Percentiles rank a stretch among this genome's conserved stretches.
Evolutionary conservation across 1,139 yeast genomes (phyloP).

Genomic region (Wickerhamiella infanticola): DNA sequence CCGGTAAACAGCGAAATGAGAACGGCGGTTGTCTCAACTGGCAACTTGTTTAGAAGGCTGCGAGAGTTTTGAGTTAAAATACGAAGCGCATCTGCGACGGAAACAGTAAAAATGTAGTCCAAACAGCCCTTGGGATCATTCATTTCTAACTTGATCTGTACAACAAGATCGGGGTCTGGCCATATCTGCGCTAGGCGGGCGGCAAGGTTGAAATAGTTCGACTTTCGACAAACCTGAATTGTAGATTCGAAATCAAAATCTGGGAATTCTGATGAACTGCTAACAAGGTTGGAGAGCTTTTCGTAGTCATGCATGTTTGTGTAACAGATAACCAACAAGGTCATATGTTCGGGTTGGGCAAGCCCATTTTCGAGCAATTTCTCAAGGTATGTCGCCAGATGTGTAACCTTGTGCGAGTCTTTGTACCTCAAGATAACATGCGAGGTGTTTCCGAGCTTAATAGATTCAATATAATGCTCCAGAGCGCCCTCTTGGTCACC

Average conservation of each 20-base stretch:
- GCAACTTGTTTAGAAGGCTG: conserved; percentile 45
- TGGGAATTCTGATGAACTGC: conserved; percentile 25
- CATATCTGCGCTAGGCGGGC: conserved; percentile 54
- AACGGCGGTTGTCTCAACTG: conserved; percentile 69
- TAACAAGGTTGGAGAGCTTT: conserved; percentile 45
- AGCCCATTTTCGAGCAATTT: conserved; percentile 36
- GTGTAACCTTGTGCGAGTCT: conserved; percentile 62
- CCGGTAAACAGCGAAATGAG: conserved; percentile 85
- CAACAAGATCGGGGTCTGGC: conserved; percentile 61
- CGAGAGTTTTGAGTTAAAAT: conserved; percentile 56
- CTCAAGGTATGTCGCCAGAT: conserved; percentile 51
- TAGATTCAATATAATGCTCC: conserved; percentile 44
- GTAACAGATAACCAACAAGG: conserved; percentile 64
- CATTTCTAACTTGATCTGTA: conserved; percentile 61
- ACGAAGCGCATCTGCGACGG: conserved; percentile 65
- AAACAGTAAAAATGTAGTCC: conserved; percentile 49
- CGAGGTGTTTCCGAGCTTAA: conserved; percentile 40
- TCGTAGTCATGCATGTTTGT: conserved; percentile 57
- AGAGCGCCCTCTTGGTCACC: conserved; percentile 57
- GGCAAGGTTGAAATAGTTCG: conserved; percentile 56
- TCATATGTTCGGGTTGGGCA: conserved; percentile 66
- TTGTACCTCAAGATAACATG: conserved; percentile 69
- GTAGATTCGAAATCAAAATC: conserved; percentile 55
- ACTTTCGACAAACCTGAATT: conserved; percentile 60
- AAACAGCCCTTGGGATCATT: conserved; percentile 49